Evolutionary conservation across 495 filamentous ascomycete species (phyloP), one percentile per base, ranked within the genome.

Genomic region (Daldinia decipiens): DNA sequence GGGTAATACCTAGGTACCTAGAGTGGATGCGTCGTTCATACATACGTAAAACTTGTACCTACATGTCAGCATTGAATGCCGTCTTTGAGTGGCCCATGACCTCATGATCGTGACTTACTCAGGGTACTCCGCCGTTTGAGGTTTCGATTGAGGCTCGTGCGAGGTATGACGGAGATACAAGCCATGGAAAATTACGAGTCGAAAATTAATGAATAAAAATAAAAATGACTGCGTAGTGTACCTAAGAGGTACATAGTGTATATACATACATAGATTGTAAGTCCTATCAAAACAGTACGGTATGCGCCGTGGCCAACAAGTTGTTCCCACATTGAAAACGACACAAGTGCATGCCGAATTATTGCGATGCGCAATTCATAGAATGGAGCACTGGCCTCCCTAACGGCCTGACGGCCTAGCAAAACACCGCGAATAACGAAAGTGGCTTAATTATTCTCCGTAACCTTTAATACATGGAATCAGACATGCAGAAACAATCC

Each of bases 151-250:
- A 73, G 70, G 70, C 70, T 73, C 62, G 70, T 73, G 61, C 58
- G 19, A 69, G 70, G 70, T 73, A 73, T 73, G 70, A 73, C 70
- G 61, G 67, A 53, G 56, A 59, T 65, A 64, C 59, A 67, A 43
- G 39, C 54, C 50, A 32, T 64, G 64, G 59, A 67, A 43, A 51
- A 47, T 59, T 38, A 57, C 19, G 13, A 47, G 43, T 47, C 43
- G 39, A 36, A 36, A 36, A n/a, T n/a, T n/a, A 13, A 36, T 13
- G 11, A 52, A 27, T 52, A 52, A 52, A 52, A 52, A 52, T 52
- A 52, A 47, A 59, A 51, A 52, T 17, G 13, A 26, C 38, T 19
- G 32, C 29, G 32, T 34, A 34, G 32, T 8, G 9, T 34, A 34
- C n/a, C n/a, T n/a, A n/a, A n/a, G 32, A 31, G 29, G 7, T 31